These are phyloP conservation scores for Triticum aestivum DNA, from an alignment of 176 grass and related monocot genomes.

Conservation along the genomic window DNA sequence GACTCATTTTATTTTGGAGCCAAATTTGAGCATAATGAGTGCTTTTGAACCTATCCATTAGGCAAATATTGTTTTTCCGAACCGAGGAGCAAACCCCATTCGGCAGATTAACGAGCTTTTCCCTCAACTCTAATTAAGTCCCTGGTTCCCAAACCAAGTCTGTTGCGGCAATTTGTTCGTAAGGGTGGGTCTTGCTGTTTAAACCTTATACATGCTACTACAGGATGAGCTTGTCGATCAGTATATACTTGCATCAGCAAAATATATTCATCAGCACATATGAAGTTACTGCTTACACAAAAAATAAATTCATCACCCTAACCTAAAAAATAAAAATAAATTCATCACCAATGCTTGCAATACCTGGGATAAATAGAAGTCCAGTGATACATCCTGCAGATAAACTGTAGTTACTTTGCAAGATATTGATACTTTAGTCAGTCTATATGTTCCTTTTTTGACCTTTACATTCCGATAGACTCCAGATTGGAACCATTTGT, in stretches of 20 bases:
- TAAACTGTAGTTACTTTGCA: background rate
- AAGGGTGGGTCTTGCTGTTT: background rate
- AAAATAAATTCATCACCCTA: background rate
- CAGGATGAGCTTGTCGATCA: background rate
- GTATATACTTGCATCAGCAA: background rate
- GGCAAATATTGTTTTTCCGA: background rate
- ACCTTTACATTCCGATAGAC: background rate
- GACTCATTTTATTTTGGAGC: background rate
- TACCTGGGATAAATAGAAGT: conserved; percentile 4
- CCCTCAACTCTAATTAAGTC: background rate
- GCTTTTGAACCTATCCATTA: background rate
- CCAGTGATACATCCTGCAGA: conserved; percentile 5
- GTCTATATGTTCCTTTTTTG: background rate
- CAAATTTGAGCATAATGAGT: background rate
- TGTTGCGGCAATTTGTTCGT: background rate
- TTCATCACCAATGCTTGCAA: background rate
- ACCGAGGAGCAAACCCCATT: background rate
- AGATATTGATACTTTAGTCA: background rate
- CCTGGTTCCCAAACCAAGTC: background rate
- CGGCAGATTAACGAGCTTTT: background rate
- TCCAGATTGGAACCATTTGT: background rate
- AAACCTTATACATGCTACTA: background rate
- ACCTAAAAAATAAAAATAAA: background rate
- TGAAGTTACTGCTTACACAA: background rate
- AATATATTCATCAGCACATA: background rate